Evolutionary conservation across 306 rosid genomes (phyloP).

Genomic region (Arachis hypogaea): DNA sequence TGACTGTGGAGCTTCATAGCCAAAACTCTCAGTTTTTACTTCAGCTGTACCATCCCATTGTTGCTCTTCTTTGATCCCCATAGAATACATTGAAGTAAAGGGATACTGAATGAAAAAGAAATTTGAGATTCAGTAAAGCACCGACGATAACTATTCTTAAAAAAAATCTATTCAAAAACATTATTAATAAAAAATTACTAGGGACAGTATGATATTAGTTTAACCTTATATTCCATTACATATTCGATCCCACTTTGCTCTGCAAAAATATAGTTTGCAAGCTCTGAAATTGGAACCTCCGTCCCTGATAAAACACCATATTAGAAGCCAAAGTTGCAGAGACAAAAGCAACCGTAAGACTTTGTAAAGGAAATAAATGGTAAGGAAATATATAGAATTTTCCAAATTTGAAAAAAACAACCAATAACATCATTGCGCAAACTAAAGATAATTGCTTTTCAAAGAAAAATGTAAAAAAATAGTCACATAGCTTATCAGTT

Average conservation of each 20-base stretch:
- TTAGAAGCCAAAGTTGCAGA: slow-evolving; percentile 30
- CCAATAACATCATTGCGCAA: slow-evolving; percentile 18
- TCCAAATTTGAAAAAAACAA: slow-evolving; percentile 26
- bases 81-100: slow-evolving; percentile 33
- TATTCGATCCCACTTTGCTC: slow-evolving; percentile 58
- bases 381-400: slow-evolving; percentile 27
- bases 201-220: slow-evolving; percentile 12
- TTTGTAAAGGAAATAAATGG: not conserved
- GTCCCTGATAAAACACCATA: slow-evolving; percentile 59
- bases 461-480: slow-evolving; percentile 26
- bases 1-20: slow-evolving; percentile 46
- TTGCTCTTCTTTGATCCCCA: slow-evolving; percentile 47
- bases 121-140: slow-evolving; percentile 34
- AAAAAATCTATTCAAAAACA: not conserved
- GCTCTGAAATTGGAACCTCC: slow-evolving; percentile 68
- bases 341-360: slow-evolving; percentile 28
- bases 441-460: slow-evolving; percentile 22
- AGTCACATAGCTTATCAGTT: slow-evolving; percentile 13
- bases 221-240: slow-evolving; percentile 59
- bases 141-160: slow-evolving; percentile 2
- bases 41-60: slow-evolving; percentile 41
- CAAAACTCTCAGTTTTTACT: slow-evolving; percentile 56
- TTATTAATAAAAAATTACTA: not conserved
- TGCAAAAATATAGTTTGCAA: slow-evolving; percentile 67
- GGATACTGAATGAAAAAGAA: slow-evolving; percentile 48